These are phyloP conservation scores for Malassezia dermatis DNA, from an alignment of 1,284 basidiomycete genomes.

Conservation along the genomic window DNA sequence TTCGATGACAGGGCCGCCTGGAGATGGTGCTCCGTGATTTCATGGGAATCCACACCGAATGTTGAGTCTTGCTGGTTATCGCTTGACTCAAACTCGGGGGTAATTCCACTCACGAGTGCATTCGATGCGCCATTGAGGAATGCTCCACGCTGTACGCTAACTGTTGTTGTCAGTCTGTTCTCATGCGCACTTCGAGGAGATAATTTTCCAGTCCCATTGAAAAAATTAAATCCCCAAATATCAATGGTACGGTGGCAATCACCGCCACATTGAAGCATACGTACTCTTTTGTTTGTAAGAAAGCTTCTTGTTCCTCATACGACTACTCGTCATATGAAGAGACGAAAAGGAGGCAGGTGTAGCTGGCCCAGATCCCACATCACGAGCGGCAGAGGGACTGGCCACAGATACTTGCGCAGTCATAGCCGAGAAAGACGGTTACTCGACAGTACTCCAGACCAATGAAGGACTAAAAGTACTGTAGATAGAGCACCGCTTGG, in stretches of 20 bases:
- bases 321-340: slow-evolving; percentile 26
- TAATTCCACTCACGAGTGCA: slow-evolving; percentile 32
- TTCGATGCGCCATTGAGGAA: slow-evolving; percentile 32
- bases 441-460: slow-evolving; percentile 18
- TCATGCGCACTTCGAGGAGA: background rate
- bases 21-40: slow-evolving; percentile 44
- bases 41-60: slow-evolving; percentile 39
- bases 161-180: slow-evolving; percentile 15
- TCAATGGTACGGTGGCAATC: background rate
- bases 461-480: slow-evolving; percentile 20
- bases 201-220: slow-evolving; percentile 2
- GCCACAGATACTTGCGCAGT: slow-evolving; percentile 10
- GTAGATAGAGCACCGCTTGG: background rate
- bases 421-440: slow-evolving; percentile 2
- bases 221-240: slow-evolving; percentile 13
- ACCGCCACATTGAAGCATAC: slow-evolving; percentile 6
- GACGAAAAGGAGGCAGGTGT: slow-evolving; percentile 1
- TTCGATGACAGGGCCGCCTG: slow-evolving; percentile 45
- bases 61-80: slow-evolving; percentile 37
- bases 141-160: slow-evolving; percentile 34
- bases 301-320: slow-evolving; percentile 40
- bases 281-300: slow-evolving; percentile 35
- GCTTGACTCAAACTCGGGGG: slow-evolving; percentile 36
- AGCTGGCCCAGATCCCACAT: background rate
- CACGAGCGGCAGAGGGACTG: slow-evolving; percentile 5